Evolutionary conservation across 106 monocot genomes (phyloP), one percentile per base, ranked within the genome.

Genomic region (Cymbidium sinense): DNA sequence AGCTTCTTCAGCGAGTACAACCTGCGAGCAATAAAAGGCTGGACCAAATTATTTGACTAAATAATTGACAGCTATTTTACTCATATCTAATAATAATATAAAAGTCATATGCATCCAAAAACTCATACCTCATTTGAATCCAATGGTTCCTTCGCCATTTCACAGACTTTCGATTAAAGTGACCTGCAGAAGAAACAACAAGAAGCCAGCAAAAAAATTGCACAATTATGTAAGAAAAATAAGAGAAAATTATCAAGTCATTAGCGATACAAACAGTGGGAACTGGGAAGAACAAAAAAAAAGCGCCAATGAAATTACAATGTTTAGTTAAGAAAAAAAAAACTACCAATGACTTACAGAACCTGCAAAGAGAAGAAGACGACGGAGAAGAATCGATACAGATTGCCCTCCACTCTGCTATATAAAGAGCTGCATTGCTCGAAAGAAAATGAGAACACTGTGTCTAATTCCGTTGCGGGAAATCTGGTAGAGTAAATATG

Each of bases 1-100:
- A 10, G 64, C 71, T 76, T 96, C 96, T 77, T 91, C 89, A 43
- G 78, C 91, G 75, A 94, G 47, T 36, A 96, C 86, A 55, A 91
- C 93, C 89, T 91, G 58, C 5, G 27, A 44, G 44, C 21, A 0
- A 44, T 27, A 82, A 2, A 20, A 61, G 54, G 5, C 34, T 7
- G 18, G 44, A 47, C 47, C 9, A 47, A 10, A n/a, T 29, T 12
- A 41, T 37, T 29, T 17, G 15, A 25, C 25, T 9, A 29, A n/a
- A 13, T 2, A 7, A 33, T 4, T 29, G 74, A 18, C 2, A 47
- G 47, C 2, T 13, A 47, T 47, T 47, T 47, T 47, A 47, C 17
- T 15, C 47, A 47, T 13, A 0, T 13, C 47, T 47, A 47, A 11
- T 15, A 47, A 11, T 15, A 47, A 47, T 4, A 11, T 47, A 2